A percentile compares a stretch with the other conserved stretches of the same genome.
Evolutionary conservation across 306 rosid species (phyloP).

Genomic region (Arachis stenosperma): DNA sequence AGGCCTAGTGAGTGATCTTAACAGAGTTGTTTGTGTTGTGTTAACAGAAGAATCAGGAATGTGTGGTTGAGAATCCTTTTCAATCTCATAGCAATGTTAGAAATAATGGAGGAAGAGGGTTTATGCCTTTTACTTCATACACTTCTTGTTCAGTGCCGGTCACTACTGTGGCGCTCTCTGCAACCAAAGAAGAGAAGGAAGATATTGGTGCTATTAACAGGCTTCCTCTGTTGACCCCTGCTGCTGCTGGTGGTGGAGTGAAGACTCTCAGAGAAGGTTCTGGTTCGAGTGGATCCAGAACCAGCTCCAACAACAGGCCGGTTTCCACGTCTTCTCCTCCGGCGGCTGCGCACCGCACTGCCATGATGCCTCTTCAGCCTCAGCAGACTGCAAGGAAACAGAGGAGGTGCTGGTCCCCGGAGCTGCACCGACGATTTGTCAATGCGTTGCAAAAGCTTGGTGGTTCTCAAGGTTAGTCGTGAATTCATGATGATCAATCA

Average conservation of each 20-base stretch:
- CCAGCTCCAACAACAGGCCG: constrained; percentile 49
- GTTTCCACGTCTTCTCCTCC: constrained; percentile 58
- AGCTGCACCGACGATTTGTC: constrained; percentile 82
- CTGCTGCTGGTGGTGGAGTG: constrained; percentile 59
- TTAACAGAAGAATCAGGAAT: constrained; percentile 60
- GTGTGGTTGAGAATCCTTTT: constrained; percentile 55
- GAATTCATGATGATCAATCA: constrained; percentile 5
- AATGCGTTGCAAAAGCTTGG: constrained; percentile 95
- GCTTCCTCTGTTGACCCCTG: constrained; percentile 70
- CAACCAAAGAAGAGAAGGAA: constrained; percentile 66
- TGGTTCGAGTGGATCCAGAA: constrained; percentile 60
- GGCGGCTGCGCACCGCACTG: constrained; percentile 37
- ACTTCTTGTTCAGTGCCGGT: constrained; percentile 47
- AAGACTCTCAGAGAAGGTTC: constrained; percentile 65
- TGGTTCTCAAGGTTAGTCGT: constrained; percentile 88
- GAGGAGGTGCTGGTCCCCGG: constrained; percentile 98
- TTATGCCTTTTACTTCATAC: constrained; percentile 63
- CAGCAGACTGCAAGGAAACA: constrained; percentile 73
- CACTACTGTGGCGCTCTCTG: constrained; percentile 26
- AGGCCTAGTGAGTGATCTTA: not conserved
- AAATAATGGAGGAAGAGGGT: constrained; percentile 50
- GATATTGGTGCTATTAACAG: constrained; percentile 63
- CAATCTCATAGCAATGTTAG: constrained; percentile 48
- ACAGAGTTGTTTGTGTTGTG: not conserved
- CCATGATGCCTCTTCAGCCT: constrained; percentile 37